Evolutionary conservation across 169 alveolate genomes (phyloP), one percentile per base, ranked within the genome.

Genomic region (Eimeria maxima): DNA sequence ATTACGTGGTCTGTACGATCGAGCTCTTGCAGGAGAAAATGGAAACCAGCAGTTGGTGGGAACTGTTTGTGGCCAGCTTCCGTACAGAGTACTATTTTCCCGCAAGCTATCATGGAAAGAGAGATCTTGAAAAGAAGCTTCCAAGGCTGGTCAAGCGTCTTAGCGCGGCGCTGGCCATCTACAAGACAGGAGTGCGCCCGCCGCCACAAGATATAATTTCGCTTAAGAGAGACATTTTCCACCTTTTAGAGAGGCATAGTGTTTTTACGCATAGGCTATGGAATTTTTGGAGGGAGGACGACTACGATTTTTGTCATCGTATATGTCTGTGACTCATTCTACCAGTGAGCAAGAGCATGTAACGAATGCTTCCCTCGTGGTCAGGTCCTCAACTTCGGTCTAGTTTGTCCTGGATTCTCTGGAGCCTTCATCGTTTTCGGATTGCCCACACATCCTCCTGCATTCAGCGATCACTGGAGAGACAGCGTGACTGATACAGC

Each of bases 1-100:
- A 78, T 8, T 78, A 78, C 44, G 67, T 22, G 57, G 67, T 78
- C 13, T 78, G 88, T 44, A 74, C 86, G 4, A 24, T 74, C 86
- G 33, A 44, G 86, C 86, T 74, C 50, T 45, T 74, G 53, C 63
- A 45, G 33, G 86, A 42, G 63, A 74, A 74, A 44, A 74, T 74
- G 57, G 63, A 42, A 7, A 24, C 86, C 63, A 22, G 38, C 16
- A 42, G 20, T 42, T 74, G 63, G 86, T 74, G 86, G 86, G 86
- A 74, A 0, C 6, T 14, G 86, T 74, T 42, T 18, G 86, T 44
- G 57, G 14, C 78, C 47, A 69, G 22, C 45, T 69, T 29, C 20
- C 4, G 4, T 2, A 29, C 47, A 29, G 33, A 69, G 0, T 69
- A 69, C 29, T 5, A 69, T 69, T 69, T 69, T n/a, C 44, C 78